Base-by-base conservation (phyloP, 2,329 filamentous ascomycete genomes). In the Cladosporium sp. region DNA sequence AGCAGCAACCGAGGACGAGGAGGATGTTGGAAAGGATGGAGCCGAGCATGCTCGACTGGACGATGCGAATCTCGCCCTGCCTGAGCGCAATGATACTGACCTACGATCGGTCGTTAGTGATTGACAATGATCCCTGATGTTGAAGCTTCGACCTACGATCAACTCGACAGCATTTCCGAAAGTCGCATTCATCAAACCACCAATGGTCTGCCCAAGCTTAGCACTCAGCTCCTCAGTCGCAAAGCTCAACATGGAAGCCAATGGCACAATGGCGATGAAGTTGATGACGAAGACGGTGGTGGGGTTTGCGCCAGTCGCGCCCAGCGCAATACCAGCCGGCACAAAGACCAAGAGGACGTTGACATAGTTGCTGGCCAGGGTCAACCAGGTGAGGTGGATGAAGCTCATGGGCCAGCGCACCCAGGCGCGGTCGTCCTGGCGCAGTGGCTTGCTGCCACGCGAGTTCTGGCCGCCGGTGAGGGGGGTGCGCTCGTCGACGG, bases 41-140 rank as follows among this genome's bases (percentile, higher is more conserved):
- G 48, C 94, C 93, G 34, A 97, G 85, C 92, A 97, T 97, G 62
- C 91, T 96, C 19, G 93, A 89, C 76, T 97, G 94, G n/a, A 97
- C 93, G 63, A 97, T 92, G 67, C 93, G 87, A 70, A 97, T 95
- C 75, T 97, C 89, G 62, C 86, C 85, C 66, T 94, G 85, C 64
- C 80, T 84, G 45, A 99, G 82, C 17, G 94, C 94, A 62, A 97
- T 88, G 65, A 97, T 93, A 72, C 90, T 96, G 70, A 96, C 90
- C 89, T 93, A 69, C 28, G 9, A 24, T 19, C 4, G 12, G 7
- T 19, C 35, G 56, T 58, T 48, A 53, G 56, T 54, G 24, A 49
- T 34, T 12, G 19, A n/a, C n/a, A n/a, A 20, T 13, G 12, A 32
- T 17, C 1, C 15, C 25, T 19, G 22, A 1, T 48, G 6, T 35